phyloP scores from a whole-genome alignment of 2,329 filamentous ascomycete genomes.

The Blastomyces gilchristii region DNA sequence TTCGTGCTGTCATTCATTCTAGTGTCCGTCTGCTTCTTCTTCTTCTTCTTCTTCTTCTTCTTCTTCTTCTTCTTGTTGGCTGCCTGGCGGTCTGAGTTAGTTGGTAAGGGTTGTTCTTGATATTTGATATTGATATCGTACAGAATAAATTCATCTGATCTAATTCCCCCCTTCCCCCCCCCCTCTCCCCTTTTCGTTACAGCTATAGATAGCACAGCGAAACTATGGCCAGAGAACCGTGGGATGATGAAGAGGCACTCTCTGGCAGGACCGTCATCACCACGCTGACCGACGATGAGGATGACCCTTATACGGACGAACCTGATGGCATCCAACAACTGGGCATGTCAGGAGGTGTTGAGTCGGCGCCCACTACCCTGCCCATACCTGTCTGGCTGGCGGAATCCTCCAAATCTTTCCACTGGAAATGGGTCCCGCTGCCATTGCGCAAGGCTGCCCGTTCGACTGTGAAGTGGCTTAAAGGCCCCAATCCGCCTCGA shows the following conservation, averaged over 20 bases:
- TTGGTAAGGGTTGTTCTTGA: neutral
- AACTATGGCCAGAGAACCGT: conserved; percentile 25
- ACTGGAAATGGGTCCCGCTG: conserved; percentile 40
- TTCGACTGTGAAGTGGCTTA: conserved; percentile 36
- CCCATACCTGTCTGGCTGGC: conserved; percentile 40
- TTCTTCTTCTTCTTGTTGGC: neutral
- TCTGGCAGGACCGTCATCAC: conserved; percentile 27
- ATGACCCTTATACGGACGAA: conserved; percentile 25
- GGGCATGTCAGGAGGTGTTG: conserved; percentile 7
- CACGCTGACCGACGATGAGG: conserved; percentile 28
- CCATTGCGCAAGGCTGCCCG: conserved; percentile 36
- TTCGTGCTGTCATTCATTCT: neutral
- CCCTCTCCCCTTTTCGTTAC: neutral
- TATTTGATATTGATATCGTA: neutral
- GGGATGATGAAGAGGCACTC: conserved; percentile 20
- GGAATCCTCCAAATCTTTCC: conserved; percentile 39
- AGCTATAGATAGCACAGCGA: neutral
- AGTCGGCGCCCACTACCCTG: neutral
- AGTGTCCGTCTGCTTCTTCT: neutral
- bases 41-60: neutral
- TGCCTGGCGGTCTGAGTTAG: neutral
- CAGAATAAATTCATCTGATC: neutral
- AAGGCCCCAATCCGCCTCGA: conserved; percentile 39
- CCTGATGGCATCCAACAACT: conserved; percentile 22
- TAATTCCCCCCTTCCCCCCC: neutral